Percentiles rank a stretch among this genome's conserved stretches.
Evolutionary conservation across 768 basidiomycete species (phyloP).

Genomic region (Boletus reticuloceps): DNA sequence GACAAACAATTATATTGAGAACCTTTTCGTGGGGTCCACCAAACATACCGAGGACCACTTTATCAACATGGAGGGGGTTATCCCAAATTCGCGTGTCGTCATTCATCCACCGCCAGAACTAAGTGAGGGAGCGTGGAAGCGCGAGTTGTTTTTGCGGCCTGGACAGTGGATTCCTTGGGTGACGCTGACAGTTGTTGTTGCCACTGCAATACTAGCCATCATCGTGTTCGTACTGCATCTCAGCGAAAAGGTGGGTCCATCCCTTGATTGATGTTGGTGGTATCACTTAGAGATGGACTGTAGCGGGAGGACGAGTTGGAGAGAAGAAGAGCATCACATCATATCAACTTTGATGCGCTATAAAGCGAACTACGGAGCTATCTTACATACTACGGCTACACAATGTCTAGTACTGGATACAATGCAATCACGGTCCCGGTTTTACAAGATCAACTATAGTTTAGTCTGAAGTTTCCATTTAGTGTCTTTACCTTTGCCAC

Average conservation of each 20-base stretch:
- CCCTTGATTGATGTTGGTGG: neutral
- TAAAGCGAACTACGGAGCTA: slow-evolving; percentile 31
- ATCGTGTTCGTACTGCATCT: slow-evolving; percentile 87
- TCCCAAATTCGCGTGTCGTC: slow-evolving; percentile 97
- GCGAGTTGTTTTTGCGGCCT: slow-evolving; percentile 86
- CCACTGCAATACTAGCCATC: slow-evolving; percentile 68
- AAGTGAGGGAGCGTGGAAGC: slow-evolving; percentile 65
- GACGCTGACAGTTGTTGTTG: slow-evolving; percentile 77
- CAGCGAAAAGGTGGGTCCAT: slow-evolving; percentile 78
- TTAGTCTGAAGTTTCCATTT: slow-evolving; percentile 41
- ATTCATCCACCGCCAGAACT: slow-evolving; percentile 71
- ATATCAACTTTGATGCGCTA: slow-evolving; percentile 96
- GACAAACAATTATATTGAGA: slow-evolving; percentile 99
- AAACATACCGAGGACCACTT: slow-evolving; percentile 67
- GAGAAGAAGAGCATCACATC: slow-evolving; percentile 81
- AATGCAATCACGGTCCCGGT: neutral
- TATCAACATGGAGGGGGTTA: slow-evolving; percentile 94
- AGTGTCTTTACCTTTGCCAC: slow-evolving; percentile 51
- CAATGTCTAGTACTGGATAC: neutral
- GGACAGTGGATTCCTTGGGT: slow-evolving; percentile 99
- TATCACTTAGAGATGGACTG: slow-evolving; percentile 2
- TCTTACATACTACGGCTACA: slow-evolving; percentile 15
- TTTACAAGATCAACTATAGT: neutral
- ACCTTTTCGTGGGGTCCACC: slow-evolving; percentile 93
- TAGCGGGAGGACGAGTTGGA: slow-evolving; percentile 95